A percentile compares a stretch with the other conserved stretches of the same genome.
Conservation (phyloP, 345 rosid genomes). For the Camelina neglecta region DNA sequence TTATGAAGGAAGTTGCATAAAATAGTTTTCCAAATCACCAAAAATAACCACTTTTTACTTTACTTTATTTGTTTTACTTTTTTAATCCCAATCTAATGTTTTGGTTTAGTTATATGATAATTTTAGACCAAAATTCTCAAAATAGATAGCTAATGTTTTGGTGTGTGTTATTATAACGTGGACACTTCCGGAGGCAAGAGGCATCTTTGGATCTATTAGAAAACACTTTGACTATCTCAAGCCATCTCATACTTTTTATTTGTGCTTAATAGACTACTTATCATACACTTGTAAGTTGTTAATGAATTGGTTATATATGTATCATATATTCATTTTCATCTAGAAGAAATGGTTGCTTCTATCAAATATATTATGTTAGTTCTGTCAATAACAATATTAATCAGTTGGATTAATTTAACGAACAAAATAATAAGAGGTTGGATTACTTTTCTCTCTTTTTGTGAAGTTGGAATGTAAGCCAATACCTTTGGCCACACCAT, state of each 20-base stretch:
- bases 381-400: conserved; percentile 17
- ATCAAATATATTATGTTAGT: conserved; percentile 27
- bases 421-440: conserved; percentile 6
- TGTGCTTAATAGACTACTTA: not conserved
- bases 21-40: conserved; percentile 1
- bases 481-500: conserved; percentile 35
- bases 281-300: conserved; percentile 43
- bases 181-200: too few relatives aligned
- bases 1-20: not conserved
- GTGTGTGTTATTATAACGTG: too few relatives aligned
- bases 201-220: conserved; percentile 34
- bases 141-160: conserved; percentile 8
- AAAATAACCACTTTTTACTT: not conserved
- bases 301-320: conserved; percentile 31
- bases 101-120: conserved; percentile 11
- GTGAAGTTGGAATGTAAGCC: conserved; percentile 26
- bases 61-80: not conserved
- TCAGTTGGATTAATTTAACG: conserved; percentile 1
- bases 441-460: not conserved
- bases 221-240: conserved; percentile 34
- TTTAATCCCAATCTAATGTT: not conserved
- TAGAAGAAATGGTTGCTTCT: conserved; percentile 44
- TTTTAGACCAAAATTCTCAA: not conserved
- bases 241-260: conserved; percentile 38
- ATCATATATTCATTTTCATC: conserved; percentile 45